Conservation (phyloP, 495 filamentous ascomycete genomes). For the Penicillium psychrofluorescens region DNA sequence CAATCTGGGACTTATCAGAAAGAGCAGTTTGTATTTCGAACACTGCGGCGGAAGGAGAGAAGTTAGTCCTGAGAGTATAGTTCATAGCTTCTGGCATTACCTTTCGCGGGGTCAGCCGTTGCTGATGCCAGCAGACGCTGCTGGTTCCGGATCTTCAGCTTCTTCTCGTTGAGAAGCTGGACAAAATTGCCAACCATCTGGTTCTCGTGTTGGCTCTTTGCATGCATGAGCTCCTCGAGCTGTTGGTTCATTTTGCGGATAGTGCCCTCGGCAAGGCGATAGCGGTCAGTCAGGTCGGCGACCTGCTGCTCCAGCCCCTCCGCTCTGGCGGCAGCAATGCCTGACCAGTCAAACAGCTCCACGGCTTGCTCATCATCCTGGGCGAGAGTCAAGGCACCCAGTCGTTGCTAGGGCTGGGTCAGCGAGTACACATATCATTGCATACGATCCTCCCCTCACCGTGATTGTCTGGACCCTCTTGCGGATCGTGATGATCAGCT, state of each 20-base stretch:
- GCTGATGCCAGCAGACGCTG: constrained; percentile 59
- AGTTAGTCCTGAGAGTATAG: neutral
- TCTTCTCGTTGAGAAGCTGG: constrained; percentile 75
- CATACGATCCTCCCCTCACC: constrained; percentile 20
- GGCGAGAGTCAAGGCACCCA: constrained; percentile 57
- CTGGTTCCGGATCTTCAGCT: constrained; percentile 83
- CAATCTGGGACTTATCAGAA: constrained; percentile 2
- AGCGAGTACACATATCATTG: neutral
- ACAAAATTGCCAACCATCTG: constrained; percentile 65
- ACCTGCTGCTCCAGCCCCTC: constrained; percentile 37
- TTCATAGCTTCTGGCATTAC: constrained; percentile 13
- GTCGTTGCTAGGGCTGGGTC: constrained; percentile 48
- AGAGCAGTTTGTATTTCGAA: constrained; percentile 17
- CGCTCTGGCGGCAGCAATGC: constrained; percentile 37
- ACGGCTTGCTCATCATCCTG: constrained; percentile 58
- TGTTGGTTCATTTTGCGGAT: constrained; percentile 47
- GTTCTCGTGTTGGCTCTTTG: constrained; percentile 62
- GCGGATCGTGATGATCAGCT: constrained; percentile 45
- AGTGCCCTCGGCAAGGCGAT: constrained; percentile 35
- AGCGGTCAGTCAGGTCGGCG: constrained; percentile 37
- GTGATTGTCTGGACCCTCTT: constrained; percentile 52
- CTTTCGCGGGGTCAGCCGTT: constrained; percentile 43
- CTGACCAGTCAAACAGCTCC: constrained; percentile 68
- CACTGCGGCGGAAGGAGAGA: constrained; percentile 10
- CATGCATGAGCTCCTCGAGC: constrained; percentile 55